Evolutionary conservation across 2,329 filamentous ascomycete genomes (phyloP), one percentile per base, ranked within the genome.

Genomic region (Aspergillus texensis): DNA sequence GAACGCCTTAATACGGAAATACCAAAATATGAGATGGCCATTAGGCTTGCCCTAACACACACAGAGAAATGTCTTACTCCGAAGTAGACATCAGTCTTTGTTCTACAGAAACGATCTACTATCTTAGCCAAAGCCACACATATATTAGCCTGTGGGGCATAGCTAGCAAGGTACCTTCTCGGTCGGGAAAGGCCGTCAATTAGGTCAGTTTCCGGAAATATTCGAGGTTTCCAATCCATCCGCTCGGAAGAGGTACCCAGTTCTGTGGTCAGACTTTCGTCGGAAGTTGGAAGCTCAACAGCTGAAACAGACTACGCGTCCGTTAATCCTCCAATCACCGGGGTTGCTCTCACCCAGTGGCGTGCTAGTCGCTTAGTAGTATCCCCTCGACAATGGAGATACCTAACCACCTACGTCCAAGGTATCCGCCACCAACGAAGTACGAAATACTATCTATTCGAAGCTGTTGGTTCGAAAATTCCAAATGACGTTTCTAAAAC

Each of bases 221-320:
- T 55, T 55, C 4, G 32, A 36, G 52, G 28, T 24, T 10, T 54
- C 52, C 52, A 54, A 32, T 19, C 50, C 50, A 53, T 53, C 2
- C 28, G 11, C 32, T 28, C 52, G 52, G 52, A 36, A 54, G 12
- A 36, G 30, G 52, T 54, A 43, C 55, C 55, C 45, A 58, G 43
- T 28, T n/a, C 28, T 48, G 43, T 52, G 46, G 60, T 36, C 26
- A 46, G 41, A 12, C 43, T 59, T 48, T 45, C 55, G 30, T 21
- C 24, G 45, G 24, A 41, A 41, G 43, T 34, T 52, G 48, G 48
- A 62, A 63, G 57, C 60, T 64, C 53, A 26, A 61, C 58, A 67
- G 66, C 67, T 69, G 67, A 70, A 70, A 69, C 66, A 66, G 61
- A 55, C 66, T 61, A 68, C 63, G 61, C 55, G 61, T 52, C 41